Conservation (phyloP, 495 filamentous ascomycete species). For the Xylaria palmicola region DNA sequence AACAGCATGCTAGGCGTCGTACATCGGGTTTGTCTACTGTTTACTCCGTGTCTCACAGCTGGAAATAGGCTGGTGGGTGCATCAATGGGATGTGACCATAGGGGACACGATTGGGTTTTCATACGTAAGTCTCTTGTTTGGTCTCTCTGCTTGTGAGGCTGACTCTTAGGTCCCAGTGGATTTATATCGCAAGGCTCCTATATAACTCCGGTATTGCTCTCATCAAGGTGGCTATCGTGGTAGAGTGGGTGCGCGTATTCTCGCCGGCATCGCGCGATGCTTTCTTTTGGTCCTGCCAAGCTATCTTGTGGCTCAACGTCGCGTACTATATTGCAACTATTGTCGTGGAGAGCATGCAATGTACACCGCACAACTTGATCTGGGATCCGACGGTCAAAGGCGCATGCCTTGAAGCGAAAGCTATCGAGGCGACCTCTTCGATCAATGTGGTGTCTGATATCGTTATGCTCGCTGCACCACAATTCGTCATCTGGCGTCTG, state of each 20-base stretch:
- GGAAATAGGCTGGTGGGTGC: constrained; percentile 14
- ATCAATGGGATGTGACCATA: constrained; percentile 11
- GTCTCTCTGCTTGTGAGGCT: neutral
- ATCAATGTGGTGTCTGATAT: constrained; percentile 9
- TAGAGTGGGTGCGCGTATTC: constrained; percentile 10
- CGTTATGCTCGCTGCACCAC: neutral
- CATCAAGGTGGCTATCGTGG: constrained; percentile 6
- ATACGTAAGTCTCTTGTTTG: neutral
- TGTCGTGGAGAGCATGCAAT: constrained; percentile 8
- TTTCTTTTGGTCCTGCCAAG: constrained; percentile 7
- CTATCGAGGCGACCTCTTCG: neutral
- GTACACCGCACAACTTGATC: neutral
- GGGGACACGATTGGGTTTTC: constrained; percentile 2
- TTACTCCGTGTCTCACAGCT: constrained; percentile 1
- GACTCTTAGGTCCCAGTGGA: neutral
- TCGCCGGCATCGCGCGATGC: neutral
- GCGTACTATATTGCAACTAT: neutral
- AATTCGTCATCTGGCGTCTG: constrained; percentile 4
- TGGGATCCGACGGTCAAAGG: constrained; percentile 10
- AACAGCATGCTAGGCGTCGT: neutral
- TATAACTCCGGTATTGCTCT: constrained; percentile 1
- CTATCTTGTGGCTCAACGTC: constrained; percentile 5
- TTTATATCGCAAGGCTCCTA: constrained; percentile 2
- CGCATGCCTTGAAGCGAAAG: neutral
- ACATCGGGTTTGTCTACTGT: constrained; percentile 6